Conservation (phyloP, 345 rosid species). For the Eutrema yunnanense region DNA sequence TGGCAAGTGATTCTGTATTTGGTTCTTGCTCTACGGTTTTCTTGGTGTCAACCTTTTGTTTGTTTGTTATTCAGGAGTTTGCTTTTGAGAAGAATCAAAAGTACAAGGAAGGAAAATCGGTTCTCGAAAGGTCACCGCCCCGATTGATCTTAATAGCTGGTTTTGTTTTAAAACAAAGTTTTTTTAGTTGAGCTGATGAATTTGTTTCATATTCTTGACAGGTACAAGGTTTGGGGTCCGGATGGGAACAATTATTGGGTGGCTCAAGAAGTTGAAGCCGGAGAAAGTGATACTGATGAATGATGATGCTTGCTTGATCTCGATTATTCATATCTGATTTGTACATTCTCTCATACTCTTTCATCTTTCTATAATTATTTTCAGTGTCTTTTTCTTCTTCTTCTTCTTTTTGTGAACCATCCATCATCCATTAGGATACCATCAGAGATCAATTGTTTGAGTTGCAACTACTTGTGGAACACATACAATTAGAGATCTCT, state of each 20-base stretch:
- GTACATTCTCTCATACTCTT: constrained; percentile 16
- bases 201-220: constrained; percentile 23
- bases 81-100: constrained; percentile 61
- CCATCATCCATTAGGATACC: constrained; percentile 3
- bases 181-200: constrained; percentile 41
- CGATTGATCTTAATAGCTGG: neutral
- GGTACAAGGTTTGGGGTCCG: constrained; percentile 63
- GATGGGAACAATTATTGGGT: constrained; percentile 52
- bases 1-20: constrained; percentile 12
- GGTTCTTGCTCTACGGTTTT: neutral
- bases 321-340: constrained; percentile 12
- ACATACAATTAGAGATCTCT: constrained; percentile 2
- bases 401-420: neutral
- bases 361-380: constrained; percentile 4
- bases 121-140: constrained; percentile 51
- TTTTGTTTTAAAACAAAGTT: neutral
- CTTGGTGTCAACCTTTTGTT: neutral
- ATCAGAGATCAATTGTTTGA: constrained; percentile 16
- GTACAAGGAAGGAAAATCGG: constrained; percentile 84
- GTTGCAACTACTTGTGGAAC: constrained; percentile 13
- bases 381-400: neutral
- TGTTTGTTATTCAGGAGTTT: constrained; percentile 38
- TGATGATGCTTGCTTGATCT: constrained; percentile 68
- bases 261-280: constrained; percentile 60
- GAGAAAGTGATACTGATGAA: constrained; percentile 89